phyloP scores from a whole-genome alignment of 306 rosid genomes.

The Cicer yamashitae region DNA sequence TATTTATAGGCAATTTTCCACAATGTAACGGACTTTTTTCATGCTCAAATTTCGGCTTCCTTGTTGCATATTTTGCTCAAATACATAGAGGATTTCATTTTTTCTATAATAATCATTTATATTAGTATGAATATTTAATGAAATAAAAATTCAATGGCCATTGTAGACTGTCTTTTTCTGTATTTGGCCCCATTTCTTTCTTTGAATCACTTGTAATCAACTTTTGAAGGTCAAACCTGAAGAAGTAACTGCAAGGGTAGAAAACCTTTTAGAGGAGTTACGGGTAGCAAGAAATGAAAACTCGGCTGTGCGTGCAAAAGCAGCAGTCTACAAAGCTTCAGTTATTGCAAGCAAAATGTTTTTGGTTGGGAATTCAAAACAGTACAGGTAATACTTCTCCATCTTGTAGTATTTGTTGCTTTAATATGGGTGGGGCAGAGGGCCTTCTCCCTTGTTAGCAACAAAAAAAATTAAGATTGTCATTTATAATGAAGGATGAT shows the following conservation, averaged over 20 bases:
- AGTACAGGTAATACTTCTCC: conserved; percentile 66
- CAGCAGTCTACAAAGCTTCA: conserved; percentile 85
- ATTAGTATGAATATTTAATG: conserved; percentile 1
- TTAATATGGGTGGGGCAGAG: conserved; percentile 9
- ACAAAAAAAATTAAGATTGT: not conserved
- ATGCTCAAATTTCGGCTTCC: conserved; percentile 33
- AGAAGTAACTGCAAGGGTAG: conserved; percentile 81
- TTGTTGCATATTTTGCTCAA: conserved; percentile 28
- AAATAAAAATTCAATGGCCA: conserved; percentile 1
- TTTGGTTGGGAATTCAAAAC: conserved; percentile 68
- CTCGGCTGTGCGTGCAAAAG: conserved; percentile 73
- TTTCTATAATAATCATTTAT: conserved; percentile 11
- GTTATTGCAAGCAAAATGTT: conserved; percentile 64
- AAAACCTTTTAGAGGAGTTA: conserved; percentile 79
- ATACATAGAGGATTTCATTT: not conserved
- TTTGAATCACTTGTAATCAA: conserved; percentile 38
- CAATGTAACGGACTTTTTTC: conserved; percentile 1
- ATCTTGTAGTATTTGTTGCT: conserved; percentile 8
- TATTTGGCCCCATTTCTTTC: conserved; percentile 32
- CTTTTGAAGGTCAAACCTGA: conserved; percentile 86
- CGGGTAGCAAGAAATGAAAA: conserved; percentile 73
- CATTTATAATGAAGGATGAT: not conserved
- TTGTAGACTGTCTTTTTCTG: conserved; percentile 23
- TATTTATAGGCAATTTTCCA: too few species aligned
- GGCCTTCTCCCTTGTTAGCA: conserved; percentile 15